Evolutionary conservation across 371 early-diverging fungal species (phyloP).

Genomic region (Syncephalastrum monosporum): DNA sequence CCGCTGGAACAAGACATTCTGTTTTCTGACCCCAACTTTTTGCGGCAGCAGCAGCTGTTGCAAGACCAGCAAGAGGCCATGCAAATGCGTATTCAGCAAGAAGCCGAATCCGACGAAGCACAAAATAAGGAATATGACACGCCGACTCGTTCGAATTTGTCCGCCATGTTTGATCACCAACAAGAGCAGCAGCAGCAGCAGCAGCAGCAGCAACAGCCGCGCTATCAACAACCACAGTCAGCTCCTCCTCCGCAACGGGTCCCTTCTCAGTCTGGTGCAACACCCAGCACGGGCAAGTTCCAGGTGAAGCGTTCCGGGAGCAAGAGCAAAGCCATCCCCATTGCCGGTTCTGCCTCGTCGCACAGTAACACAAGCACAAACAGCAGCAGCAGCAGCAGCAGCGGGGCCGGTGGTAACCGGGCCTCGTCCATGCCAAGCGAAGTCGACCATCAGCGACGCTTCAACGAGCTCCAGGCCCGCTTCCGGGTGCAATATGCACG

Average conservation of each 20-base stretch:
- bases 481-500: conserved; percentile 33
- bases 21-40: conserved; percentile 26
- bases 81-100: conserved; percentile 6
- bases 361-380: conserved; percentile 1
- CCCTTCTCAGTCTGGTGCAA: neutral
- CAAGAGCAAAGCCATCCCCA: conserved; percentile 15
- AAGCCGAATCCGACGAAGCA: conserved; percentile 2
- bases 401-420: conserved; percentile 4
- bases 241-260: neutral
- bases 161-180: conserved; percentile 22
- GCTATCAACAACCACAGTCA: neutral
- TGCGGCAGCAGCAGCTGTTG: conserved; percentile 25
- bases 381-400: conserved; percentile 4
- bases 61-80: conserved; percentile 21
- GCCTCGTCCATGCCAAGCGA: conserved; percentile 16
- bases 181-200: conserved; percentile 3
- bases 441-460: conserved; percentile 30
- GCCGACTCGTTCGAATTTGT: conserved; percentile 19
- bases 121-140: conserved; percentile 6
- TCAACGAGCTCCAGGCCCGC: conserved; percentile 29
- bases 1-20: conserved; percentile 23
- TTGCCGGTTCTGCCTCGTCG: conserved; percentile 1
- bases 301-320: conserved; percentile 3
- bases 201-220: conserved; percentile 6
- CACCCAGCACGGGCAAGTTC: conserved; percentile 4